Evolutionary conservation across 257 asterid genomes (phyloP), one percentile per base, ranked within the genome.

Genomic region (Ehretia macrophylla): DNA sequence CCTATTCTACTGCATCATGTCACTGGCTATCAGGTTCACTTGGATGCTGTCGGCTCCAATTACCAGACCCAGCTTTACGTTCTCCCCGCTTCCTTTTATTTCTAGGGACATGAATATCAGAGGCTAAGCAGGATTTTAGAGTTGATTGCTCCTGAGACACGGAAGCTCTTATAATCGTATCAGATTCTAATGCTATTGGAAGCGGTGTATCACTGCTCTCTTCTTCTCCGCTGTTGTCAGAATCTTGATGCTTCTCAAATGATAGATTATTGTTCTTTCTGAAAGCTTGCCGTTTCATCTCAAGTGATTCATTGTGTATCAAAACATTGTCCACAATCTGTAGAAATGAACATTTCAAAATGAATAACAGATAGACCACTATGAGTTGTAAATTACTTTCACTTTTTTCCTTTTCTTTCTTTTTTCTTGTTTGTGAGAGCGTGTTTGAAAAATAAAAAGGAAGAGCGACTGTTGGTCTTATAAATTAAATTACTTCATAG

Each of bases 21-120:
- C 66, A 79, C 64, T 70, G 74, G 76, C 70, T 72, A 51, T 81
- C 90, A 17, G 87, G 82, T 63, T 79, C 87, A 63, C 78, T 76
- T 14, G 86, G 85, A 44, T 64, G 65, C 22, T 74, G 95, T 17
- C 87, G 83, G 56, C 75, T 79, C 97, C 95, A 89, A 18, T 82
- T 81, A 56, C 68, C 77, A 21, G 87, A 75, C 57, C 89, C 82
- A 11, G 91, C 94, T 73, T 79, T 86, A 27, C 97, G 94, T 67
- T 86, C 97, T 27, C 97, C 97, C 13, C 95, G 82, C 67, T 89
- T 86, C 68, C 95, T 79, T 77, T 89, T 89, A 58, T 81, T 84
- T 46, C 65, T 82, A 8, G 94, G 97, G 61, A 89, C 77, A 32
- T 77, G 79, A 14, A 86, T 56, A 44, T 78, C 84, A 1, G 85